phyloP scores from a whole-genome alignment of 2,329 filamentous ascomycete genomes.

The Botryosphaeria agaves region DNA sequence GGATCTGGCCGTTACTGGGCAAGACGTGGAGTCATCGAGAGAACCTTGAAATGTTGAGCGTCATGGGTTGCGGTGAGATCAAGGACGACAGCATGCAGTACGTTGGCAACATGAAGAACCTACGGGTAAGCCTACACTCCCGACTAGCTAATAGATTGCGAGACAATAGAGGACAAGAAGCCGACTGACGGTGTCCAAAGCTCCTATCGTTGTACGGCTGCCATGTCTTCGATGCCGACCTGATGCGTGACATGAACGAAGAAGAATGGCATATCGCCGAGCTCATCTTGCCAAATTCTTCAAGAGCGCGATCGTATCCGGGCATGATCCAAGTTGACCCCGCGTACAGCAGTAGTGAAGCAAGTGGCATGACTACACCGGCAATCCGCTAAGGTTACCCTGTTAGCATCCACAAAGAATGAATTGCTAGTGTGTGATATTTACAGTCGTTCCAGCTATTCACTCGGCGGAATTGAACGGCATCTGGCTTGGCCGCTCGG shows the following conservation, averaged over 20 bases:
- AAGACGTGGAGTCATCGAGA: constrained; percentile 1
- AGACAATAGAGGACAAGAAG: too few species aligned
- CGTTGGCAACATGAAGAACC: constrained; percentile 1
- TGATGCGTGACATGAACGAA: constrained; percentile 4
- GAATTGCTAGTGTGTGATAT: background rate
- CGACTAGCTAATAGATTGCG: background rate
- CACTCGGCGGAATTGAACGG: too few species aligned
- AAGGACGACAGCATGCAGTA: constrained; percentile 3
- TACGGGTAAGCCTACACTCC: constrained; percentile 1
- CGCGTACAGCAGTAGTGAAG: too few species aligned
- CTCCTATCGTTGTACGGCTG: constrained; percentile 5
- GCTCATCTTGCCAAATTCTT: constrained; percentile 2
- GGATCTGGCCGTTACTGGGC: constrained; percentile 6
- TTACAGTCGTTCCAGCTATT: background rate
- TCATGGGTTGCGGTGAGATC: constrained; percentile 4
- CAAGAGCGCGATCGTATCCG: background rate
- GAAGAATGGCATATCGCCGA: constrained; percentile 6
- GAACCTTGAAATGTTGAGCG: constrained; percentile 3
- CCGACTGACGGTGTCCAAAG: constrained; percentile 2
- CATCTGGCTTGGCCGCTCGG: too few species aligned
- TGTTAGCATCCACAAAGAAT: background rate
- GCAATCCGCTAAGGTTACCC: background rate
- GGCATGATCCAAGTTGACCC: constrained; percentile 6
- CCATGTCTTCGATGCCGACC: constrained; percentile 3
- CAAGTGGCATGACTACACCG: too few species aligned